Percentiles rank a stretch among this genome's conserved stretches.
Conservation (phyloP, 225 moss, liverwort and hornwort species). For the Straminergon stramineum region DNA sequence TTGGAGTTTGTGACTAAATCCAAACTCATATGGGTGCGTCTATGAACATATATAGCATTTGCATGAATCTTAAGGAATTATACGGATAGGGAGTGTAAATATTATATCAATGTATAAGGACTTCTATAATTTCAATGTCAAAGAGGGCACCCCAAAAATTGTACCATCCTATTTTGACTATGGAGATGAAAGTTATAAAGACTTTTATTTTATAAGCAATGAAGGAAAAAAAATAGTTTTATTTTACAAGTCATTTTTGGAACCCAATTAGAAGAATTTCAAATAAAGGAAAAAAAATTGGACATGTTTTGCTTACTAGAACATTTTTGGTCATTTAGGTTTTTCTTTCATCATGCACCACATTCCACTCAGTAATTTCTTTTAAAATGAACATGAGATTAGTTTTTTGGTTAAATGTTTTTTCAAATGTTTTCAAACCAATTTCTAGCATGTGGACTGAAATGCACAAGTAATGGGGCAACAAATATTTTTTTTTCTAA, state of each 20-base stretch:
- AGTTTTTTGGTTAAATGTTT: background rate
- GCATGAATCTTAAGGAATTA: background rate
- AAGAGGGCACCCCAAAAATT: rapidly evolving
- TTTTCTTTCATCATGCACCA: background rate
- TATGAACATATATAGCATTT: background rate
- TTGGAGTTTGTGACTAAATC: background rate
- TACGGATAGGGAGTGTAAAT: background rate
- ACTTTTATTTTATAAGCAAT: no score
- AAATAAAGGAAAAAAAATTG: background rate
- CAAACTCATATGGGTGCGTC: rapidly evolving
- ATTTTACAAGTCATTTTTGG: background rate
- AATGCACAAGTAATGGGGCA: background rate
- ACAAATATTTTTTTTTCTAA: no score
- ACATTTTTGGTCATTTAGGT: background rate
- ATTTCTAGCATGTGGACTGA: background rate
- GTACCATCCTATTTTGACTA: background rate
- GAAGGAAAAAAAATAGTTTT: background rate
- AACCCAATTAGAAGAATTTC: background rate
- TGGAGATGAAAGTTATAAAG: background rate
- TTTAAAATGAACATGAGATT: background rate
- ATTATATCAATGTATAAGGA: background rate
- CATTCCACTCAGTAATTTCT: background rate
- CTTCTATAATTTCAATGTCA: background rate
- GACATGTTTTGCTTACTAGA: background rate
- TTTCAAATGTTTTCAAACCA: background rate